phyloP scores from a whole-genome alignment of 129 eudicot species.

The Lactuca saligna region DNA sequence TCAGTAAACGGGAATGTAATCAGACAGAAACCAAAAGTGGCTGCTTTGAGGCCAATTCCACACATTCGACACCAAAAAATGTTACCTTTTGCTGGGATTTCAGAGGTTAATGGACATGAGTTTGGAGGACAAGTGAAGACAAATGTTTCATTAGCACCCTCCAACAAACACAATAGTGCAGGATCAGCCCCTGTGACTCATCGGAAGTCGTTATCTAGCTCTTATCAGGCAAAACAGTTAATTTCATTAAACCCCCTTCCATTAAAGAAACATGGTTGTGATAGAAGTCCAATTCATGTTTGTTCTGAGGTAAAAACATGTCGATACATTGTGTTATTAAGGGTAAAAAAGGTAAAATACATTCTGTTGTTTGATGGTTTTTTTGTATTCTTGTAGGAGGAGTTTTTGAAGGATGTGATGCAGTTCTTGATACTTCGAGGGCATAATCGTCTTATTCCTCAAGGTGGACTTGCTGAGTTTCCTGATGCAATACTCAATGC shows the following conservation, averaged over 20 bases:
- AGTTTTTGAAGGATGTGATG: slow-evolving; percentile 92
- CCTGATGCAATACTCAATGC: slow-evolving; percentile 98
- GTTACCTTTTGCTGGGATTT: slow-evolving; percentile 74
- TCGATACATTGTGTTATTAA: no score
- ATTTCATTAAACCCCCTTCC: slow-evolving; percentile 89
- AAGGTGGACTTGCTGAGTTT: slow-evolving; percentile 97
- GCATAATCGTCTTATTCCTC: slow-evolving; percentile 96
- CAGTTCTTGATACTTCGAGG: slow-evolving; percentile 94
- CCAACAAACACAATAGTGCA: slow-evolving; percentile 47
- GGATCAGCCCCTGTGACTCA: slow-evolving; percentile 59
- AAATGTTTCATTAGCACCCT: slow-evolving; percentile 38
- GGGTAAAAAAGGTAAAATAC: no score
- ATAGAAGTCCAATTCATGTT: slow-evolving; percentile 85
- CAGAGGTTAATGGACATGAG: slow-evolving; percentile 61
- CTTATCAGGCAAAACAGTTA: slow-evolving; percentile 78
- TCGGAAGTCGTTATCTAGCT: slow-evolving; percentile 61
- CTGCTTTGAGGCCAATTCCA: slow-evolving; percentile 90
- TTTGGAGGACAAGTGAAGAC: slow-evolving; percentile 57
- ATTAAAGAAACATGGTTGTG: slow-evolving; percentile 93
- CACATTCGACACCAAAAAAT: slow-evolving; percentile 74
- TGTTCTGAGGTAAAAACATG: slow-evolving; percentile 43
- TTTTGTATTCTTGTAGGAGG: slow-evolving; percentile 57
- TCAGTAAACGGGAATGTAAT: slow-evolving; percentile 47
- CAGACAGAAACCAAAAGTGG: slow-evolving; percentile 64
- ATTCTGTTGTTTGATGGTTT: no score